Percentiles rank a stretch among this genome's conserved stretches.
Conservation (phyloP, 1,139 yeast species). For the Pichia sp. region DNA sequence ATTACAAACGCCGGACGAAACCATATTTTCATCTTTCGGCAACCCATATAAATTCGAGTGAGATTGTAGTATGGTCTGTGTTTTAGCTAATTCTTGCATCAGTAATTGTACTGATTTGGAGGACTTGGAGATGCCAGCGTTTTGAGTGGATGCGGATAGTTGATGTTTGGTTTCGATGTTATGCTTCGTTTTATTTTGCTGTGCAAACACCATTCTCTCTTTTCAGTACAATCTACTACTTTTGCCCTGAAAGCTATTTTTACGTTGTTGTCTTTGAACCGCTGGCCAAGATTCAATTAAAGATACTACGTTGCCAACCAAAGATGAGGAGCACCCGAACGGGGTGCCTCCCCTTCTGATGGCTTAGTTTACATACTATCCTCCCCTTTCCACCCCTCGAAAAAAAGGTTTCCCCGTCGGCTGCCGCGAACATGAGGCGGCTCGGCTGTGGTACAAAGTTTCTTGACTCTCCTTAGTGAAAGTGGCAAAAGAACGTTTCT, state of each 20-base stretch:
- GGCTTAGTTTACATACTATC: neutral
- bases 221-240: neutral
- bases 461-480: neutral
- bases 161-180: neutral
- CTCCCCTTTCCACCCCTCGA: neutral
- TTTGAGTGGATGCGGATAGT: neutral
- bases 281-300: neutral
- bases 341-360: neutral
- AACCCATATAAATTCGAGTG: neutral
- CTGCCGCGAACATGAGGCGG: neutral
- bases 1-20: neutral
- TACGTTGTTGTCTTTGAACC: neutral
- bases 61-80: neutral
- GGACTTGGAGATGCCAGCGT: neutral
- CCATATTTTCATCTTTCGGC: neutral
- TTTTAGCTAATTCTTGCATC: conserved; percentile 3
- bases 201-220: conserved; percentile 1
- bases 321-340: neutral
- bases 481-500: neutral
- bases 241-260: neutral
- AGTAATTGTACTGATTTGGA: conserved; percentile 2
- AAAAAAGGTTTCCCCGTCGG: neutral
- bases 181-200: neutral
- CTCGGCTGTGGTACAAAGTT: neutral
- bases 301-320: neutral